phyloP scores from a whole-genome alignment of 371 early-diverging fungal species.

The Saksenaea oblongispora region DNA sequence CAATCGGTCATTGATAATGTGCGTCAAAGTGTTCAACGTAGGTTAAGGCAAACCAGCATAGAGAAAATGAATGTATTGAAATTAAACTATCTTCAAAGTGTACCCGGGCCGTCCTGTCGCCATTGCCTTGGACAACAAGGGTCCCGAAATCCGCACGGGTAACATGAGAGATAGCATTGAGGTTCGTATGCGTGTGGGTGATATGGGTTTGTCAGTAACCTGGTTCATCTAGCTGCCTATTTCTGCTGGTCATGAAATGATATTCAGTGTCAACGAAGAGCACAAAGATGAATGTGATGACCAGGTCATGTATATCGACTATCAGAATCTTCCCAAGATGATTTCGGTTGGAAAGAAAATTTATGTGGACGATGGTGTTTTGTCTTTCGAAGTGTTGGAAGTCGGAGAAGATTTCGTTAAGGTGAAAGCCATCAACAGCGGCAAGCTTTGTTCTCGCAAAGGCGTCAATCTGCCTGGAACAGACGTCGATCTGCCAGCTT shows the following conservation, averaged over 20 bases:
- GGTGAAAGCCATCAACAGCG: slow-evolving; percentile 73
- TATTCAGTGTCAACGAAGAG: slow-evolving; percentile 76
- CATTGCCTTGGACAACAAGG: slow-evolving; percentile 89
- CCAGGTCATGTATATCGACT: slow-evolving; percentile 79
- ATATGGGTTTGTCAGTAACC: background rate
- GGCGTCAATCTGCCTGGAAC: slow-evolving; percentile 90
- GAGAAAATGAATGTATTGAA: background rate
- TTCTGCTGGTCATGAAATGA: slow-evolving; percentile 73
- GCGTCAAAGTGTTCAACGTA: slow-evolving; percentile 57
- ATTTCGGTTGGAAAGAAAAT: slow-evolving; percentile 80
- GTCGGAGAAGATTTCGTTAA: slow-evolving; percentile 57
- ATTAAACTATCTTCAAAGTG: slow-evolving; percentile 20
- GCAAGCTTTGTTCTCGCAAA: slow-evolving; percentile 74
- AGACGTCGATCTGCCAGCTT: slow-evolving; percentile 87
- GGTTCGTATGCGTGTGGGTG: slow-evolving; percentile 13
- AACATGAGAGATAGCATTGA: slow-evolving; percentile 67
- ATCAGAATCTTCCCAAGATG: slow-evolving; percentile 79
- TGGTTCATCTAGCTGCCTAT: slow-evolving; percentile 47
- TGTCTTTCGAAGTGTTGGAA: slow-evolving; percentile 77
- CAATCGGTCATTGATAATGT: slow-evolving; percentile 81
- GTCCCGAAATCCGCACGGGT: slow-evolving; percentile 86
- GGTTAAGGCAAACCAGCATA: slow-evolving; percentile 18
- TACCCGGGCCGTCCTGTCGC: slow-evolving; percentile 76
- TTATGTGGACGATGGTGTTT: slow-evolving; percentile 82
- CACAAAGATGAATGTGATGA: slow-evolving; percentile 62